Evolutionary conservation across 208 protist species (phyloP), one percentile per base, ranked within the genome.

Genomic region (Trypanosoma boissoni): DNA sequence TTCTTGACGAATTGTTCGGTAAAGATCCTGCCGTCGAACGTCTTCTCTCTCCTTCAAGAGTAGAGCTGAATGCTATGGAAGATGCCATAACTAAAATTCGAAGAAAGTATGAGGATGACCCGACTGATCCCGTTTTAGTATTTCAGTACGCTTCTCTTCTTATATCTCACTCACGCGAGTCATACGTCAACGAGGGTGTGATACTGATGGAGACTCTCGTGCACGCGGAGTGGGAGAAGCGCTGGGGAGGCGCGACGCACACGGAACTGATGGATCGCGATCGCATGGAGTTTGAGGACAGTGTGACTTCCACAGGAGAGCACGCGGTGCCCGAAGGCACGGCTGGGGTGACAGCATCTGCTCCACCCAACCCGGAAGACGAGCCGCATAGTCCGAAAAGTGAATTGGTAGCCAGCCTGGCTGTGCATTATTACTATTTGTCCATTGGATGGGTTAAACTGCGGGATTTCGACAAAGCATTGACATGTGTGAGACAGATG

Each of bases 381-480:
- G 65, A 58, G 39, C 6, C 45, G 12, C 46, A 61, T 28, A 37
- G 49, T 24, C 7, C 16, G 16, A 14, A 6, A 9, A 54, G 21
- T 10, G 9, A 51, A 0, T 16, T 42, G 20, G 51, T 58, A 26
- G 59, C 32, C 43, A 74, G 82, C 61, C 36, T 88, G n/a, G 58
- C 62, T 5, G 45, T 84, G 21, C 76, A 82, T 44, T 68, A 89
- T 63, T 94, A 90, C 55, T 86, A 94, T 60, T 66, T 94, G 18
- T 54, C 74, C 5, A 43, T 94, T 14, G 87, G 83, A 31, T 88
- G 74, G 73, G 81, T 86, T 28, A 94, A 94, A 55, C 73, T 91
- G 27, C 66, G 57, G 12, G 54, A 78, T 16, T 74, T 83, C 23
- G 61, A 86, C 8, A 78, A 76, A 56, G 83, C 83, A 1, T 63